phyloP scores from a whole-genome alignment of 306 rosid genomes.

The Cucurbita moschata region DNA sequence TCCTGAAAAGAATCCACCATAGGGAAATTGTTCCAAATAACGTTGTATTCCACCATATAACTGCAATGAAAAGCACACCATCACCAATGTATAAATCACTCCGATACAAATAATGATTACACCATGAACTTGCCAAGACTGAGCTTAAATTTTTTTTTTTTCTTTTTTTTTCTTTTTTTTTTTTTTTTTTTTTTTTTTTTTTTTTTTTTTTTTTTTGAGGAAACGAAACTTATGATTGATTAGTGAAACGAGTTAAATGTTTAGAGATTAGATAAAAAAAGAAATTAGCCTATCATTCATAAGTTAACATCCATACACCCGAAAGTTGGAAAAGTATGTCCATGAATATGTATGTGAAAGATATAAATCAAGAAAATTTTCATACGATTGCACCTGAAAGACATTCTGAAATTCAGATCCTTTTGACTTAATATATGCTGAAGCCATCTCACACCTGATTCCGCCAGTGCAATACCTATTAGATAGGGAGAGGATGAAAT shows the following conservation, averaged over 20 bases:
- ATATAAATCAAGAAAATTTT: neutral
- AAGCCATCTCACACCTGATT: slow-evolving; percentile 94
- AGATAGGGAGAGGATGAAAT: slow-evolving; percentile 10
- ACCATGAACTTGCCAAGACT: neutral
- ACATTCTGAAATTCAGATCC: slow-evolving; percentile 87
- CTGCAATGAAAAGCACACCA: slow-evolving; percentile 29
- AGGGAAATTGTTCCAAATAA: slow-evolving; percentile 79
- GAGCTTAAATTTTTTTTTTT: neutral
- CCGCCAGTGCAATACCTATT: slow-evolving; percentile 96
- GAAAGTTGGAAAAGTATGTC: neutral
- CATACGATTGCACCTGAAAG: slow-evolving; percentile 53
- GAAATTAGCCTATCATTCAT: neutral
- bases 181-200: too few species aligned
- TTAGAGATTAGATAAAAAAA: neutral
- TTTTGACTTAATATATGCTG: slow-evolving; percentile 80
- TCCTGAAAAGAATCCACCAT: slow-evolving; percentile 75
- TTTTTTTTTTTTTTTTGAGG: too few species aligned
- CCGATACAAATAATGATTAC: neutral
- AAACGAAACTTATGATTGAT: too few species aligned
- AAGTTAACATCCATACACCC: neutral
- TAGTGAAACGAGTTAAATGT: too few species aligned
- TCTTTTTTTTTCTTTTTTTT: too few species aligned
- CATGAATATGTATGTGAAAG: neutral
- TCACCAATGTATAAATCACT: slow-evolving; percentile 3
- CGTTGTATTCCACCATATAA: slow-evolving; percentile 89